These are phyloP conservation scores for Bassia scoparia DNA, from an alignment of 148 eudicot species.

Conservation along the genomic window DNA sequence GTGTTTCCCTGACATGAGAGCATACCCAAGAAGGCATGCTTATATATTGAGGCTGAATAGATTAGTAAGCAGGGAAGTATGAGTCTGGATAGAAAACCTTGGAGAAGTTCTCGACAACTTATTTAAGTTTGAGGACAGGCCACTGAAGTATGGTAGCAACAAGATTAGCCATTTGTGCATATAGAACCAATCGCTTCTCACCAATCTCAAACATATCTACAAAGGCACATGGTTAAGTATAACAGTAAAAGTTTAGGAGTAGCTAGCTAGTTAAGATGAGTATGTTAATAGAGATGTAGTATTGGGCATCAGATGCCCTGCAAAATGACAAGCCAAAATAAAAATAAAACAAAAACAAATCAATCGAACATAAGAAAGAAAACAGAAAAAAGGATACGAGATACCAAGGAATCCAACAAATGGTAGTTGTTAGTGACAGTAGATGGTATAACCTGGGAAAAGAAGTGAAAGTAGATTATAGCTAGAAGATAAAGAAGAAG, in stretches of 20 bases:
- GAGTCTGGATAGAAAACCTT: slow-evolving; percentile 47
- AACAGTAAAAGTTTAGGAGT: slow-evolving; percentile 9
- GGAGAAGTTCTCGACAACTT: slow-evolving; percentile 79
- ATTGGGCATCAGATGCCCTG: no score
- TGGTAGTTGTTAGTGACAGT: slow-evolving; percentile 68
- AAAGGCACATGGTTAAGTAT: slow-evolving; percentile 34
- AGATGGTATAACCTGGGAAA: slow-evolving; percentile 50
- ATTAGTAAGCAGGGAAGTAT: neutral
- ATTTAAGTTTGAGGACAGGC: slow-evolving; percentile 58
- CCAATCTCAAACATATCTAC: slow-evolving; percentile 71
- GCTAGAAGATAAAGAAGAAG: no score
- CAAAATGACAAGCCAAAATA: no score
- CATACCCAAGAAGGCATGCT: neutral
- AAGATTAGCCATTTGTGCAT: slow-evolving; percentile 97
- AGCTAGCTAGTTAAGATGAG: no score
- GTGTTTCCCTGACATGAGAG: neutral
- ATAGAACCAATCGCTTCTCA: slow-evolving; percentile 74
- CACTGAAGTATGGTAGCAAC: slow-evolving; percentile 59
- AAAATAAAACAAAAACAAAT: no score
- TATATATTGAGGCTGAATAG: neutral
- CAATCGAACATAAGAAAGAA: no score
- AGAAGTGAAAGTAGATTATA: no score
- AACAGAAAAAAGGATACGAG: slow-evolving; percentile 84
- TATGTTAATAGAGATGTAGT: no score
- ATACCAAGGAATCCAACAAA: slow-evolving; percentile 69